Percentiles rank a stretch among this genome's conserved stretches.
These are phyloP conservation scores for Coemansia reversa DNA, from an alignment of 192 early-diverging fungal species.

Conservation along the genomic window DNA sequence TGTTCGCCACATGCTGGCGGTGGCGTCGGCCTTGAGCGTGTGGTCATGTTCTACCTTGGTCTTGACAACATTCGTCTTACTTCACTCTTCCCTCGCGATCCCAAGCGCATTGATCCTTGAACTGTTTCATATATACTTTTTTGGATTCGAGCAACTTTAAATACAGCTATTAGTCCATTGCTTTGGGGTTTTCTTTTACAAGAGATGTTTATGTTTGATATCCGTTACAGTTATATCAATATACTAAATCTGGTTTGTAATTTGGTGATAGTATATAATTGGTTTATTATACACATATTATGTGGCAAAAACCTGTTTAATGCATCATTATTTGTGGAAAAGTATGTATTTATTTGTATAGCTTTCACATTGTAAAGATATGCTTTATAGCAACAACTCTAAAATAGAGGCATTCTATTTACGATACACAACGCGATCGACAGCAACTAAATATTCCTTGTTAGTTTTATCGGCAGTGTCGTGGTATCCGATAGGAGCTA, in stretches of 20 bases:
- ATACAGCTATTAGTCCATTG: background rate
- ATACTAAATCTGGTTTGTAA: background rate
- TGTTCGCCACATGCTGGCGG: slow-evolving; percentile 98
- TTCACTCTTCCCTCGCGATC: slow-evolving; percentile 97
- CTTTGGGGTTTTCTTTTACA: too few relatives aligned
- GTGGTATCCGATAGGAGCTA: slow-evolving; percentile 70
- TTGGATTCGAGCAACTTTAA: background rate
- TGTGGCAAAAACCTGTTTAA: too few relatives aligned
- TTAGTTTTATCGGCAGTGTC: slow-evolving; percentile 32
- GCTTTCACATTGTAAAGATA: too few relatives aligned
- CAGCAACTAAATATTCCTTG: slow-evolving; percentile 62
- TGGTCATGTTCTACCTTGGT: slow-evolving; percentile 94
- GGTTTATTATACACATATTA: too few relatives aligned
- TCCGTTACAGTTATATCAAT: too few relatives aligned
- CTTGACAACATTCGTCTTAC: slow-evolving; percentile 91
- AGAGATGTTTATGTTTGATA: too few relatives aligned
- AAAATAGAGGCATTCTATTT: too few relatives aligned
- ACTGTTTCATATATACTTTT: slow-evolving; percentile 3
- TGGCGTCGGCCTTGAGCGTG: slow-evolving; percentile 95
- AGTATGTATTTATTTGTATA: too few relatives aligned
- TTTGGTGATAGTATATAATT: background rate
- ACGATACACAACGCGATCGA: slow-evolving; percentile 60
- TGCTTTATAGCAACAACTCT: too few relatives aligned
- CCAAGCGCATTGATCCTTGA: slow-evolving; percentile 87
- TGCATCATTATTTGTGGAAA: too few relatives aligned